Conservation (phyloP, 768 basidiomycete species). For the Clitopilus passeckerianus region DNA sequence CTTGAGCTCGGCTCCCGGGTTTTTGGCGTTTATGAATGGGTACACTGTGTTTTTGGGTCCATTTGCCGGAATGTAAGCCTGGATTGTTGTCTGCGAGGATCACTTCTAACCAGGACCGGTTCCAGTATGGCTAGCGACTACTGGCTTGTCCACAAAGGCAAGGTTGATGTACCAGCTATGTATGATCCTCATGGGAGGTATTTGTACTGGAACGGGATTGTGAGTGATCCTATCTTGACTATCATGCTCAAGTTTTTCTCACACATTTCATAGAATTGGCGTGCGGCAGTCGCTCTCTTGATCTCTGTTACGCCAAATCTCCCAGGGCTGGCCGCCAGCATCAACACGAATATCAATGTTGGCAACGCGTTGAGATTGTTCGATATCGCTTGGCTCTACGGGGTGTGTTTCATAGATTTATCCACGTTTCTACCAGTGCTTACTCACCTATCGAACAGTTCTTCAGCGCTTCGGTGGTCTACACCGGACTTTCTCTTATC, state of each 20-base stretch:
- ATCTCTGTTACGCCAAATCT: constrained; percentile 65
- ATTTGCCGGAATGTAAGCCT: constrained; percentile 68
- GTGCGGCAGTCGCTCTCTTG: constrained; percentile 65
- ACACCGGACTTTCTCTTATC: constrained; percentile 28
- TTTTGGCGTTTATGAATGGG: constrained; percentile 75
- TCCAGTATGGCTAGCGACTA: constrained; percentile 50
- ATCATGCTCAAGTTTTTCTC: not conserved
- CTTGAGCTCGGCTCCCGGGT: constrained; percentile 58
- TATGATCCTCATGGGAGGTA: constrained; percentile 79
- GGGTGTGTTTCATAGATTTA: constrained; percentile 39
- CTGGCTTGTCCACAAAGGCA: constrained; percentile 69
- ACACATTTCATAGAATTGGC: constrained; percentile 60
- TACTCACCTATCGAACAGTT: constrained; percentile 21
- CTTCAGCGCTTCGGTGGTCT: constrained; percentile 26
- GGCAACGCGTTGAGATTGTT: constrained; percentile 55
- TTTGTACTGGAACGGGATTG: constrained; percentile 70
- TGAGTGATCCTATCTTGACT: constrained; percentile 27
- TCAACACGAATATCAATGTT: constrained; percentile 60
- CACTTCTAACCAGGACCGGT: not conserved
- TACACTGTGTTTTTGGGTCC: constrained; percentile 87
- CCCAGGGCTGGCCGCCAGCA: constrained; percentile 74
- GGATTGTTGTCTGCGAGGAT: not conserved
- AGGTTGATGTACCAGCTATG: constrained; percentile 80
- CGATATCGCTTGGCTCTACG: constrained; percentile 73
- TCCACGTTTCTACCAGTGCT: not conserved